These are phyloP conservation scores for Cicer pinnatifidum DNA, from an alignment of 306 rosid species.

Conservation along the genomic window DNA sequence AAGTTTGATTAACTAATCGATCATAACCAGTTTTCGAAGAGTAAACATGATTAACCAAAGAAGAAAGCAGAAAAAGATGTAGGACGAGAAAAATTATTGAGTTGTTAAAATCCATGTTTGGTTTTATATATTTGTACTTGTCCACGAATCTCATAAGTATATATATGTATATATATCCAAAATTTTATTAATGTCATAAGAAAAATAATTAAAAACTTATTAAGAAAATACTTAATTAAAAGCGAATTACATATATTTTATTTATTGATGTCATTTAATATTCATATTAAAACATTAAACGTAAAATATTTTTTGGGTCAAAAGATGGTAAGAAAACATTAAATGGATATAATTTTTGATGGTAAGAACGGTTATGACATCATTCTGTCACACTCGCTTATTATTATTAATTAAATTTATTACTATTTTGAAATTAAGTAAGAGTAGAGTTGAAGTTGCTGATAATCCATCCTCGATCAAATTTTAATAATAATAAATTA, in stretches of 20 bases:
- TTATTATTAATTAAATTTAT: too few relatives aligned
- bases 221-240: not conserved
- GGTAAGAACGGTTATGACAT: too few relatives aligned
- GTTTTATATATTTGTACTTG: constrained; percentile 38
- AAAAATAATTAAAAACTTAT: too few relatives aligned
- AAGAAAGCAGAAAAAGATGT: constrained; percentile 61
- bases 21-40: constrained; percentile 38
- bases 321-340: too few relatives aligned
- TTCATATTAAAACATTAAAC: too few relatives aligned
- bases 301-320: too few relatives aligned
- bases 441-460: too few relatives aligned
- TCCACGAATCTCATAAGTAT: constrained; percentile 45
- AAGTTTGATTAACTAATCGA: constrained; percentile 57
- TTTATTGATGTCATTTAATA: not conserved
- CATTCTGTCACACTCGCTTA: too few relatives aligned
- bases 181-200: not conserved
- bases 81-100: constrained; percentile 53
- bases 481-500: too few relatives aligned
- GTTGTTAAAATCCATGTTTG: constrained; percentile 65
- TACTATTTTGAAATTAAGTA: too few relatives aligned
- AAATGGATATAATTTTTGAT: too few relatives aligned
- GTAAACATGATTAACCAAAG: constrained; percentile 53
- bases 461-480: too few relatives aligned
- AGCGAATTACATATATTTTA: not conserved
- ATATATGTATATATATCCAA: constrained; percentile 45